phyloP scores from a whole-genome alignment of 495 filamentous ascomycete species.

The Penicillium angulare region DNA sequence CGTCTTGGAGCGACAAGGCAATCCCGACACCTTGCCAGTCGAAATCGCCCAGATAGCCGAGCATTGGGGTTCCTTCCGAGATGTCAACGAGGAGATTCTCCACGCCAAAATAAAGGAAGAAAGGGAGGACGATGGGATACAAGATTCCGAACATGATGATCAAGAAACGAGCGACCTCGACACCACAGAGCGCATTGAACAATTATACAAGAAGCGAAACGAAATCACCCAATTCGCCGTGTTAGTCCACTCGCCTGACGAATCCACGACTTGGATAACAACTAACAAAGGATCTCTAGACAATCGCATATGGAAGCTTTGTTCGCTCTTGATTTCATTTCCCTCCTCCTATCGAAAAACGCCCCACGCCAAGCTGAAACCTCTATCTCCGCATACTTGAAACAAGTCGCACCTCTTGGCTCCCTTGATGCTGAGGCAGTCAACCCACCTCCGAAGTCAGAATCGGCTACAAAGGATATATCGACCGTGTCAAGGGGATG shows the following conservation, averaged over 20 bases:
- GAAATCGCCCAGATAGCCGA: conserved; percentile 73
- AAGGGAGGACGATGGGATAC: conserved; percentile 38
- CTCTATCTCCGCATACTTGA: conserved; percentile 68
- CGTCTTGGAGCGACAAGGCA: conserved; percentile 50
- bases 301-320: conserved; percentile 65
- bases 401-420: conserved; percentile 66
- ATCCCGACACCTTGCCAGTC: conserved; percentile 61
- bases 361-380: conserved; percentile 61
- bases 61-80: conserved; percentile 71
- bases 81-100: conserved; percentile 61
- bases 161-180: conserved; percentile 30
- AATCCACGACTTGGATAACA: too few relatives aligned
- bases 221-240: conserved; percentile 46
- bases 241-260: conserved; percentile 26
- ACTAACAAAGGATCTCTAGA: too few relatives aligned
- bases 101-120: conserved; percentile 57
- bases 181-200: conserved; percentile 38
- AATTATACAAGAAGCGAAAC: conserved; percentile 43
- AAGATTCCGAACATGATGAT: conserved; percentile 36
- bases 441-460: conserved; percentile 52
- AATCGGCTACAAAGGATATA: conserved; percentile 50
- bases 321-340: conserved; percentile 77
- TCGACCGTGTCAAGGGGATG: conserved; percentile 68
- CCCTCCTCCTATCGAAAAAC: conserved; percentile 78
- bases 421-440: conserved; percentile 75